phyloP scores from a whole-genome alignment of 306 rosid genomes.

The Quercus robur region DNA sequence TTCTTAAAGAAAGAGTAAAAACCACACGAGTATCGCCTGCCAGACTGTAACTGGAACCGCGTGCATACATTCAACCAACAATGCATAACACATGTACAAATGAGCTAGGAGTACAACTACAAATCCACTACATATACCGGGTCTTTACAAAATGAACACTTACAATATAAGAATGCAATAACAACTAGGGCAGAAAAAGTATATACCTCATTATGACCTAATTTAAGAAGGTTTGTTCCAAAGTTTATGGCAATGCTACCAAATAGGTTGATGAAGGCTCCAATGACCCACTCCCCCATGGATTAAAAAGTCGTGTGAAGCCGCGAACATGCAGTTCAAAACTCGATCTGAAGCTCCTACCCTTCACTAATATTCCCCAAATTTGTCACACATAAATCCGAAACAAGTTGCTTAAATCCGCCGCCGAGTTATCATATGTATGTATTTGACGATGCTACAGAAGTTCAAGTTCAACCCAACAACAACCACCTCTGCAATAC shows the following conservation, averaged over 20 bases:
- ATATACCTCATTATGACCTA: constrained; percentile 92
- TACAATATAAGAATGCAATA: background rate
- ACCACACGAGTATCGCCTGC: background rate
- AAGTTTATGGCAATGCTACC: constrained; percentile 98
- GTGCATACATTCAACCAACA: constrained; percentile 1
- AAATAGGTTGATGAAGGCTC: constrained; percentile 91
- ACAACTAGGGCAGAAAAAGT: background rate
- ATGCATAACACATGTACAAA: background rate
- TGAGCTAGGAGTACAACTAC: background rate
- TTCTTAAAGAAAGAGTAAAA: background rate
- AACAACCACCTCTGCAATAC: background rate
- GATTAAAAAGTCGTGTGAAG: constrained; percentile 29
- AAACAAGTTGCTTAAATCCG: background rate
- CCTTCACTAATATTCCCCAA: constrained; percentile 16
- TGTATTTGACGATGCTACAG: constrained; percentile 10
- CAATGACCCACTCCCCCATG: constrained; percentile 99
- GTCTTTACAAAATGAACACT: background rate
- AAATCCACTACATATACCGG: background rate
- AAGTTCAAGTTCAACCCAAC: background rate
- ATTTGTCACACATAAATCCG: background rate
- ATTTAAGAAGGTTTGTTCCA: constrained; percentile 93
- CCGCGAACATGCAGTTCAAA: constrained; percentile 46
- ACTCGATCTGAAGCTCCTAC: constrained; percentile 11
- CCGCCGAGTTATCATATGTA: constrained; percentile 17
- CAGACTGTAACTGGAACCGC: background rate